A percentile compares a stretch with the other conserved stretches of the same genome.
Conservation (phyloP, 2,329 filamentous ascomycete genomes). For the Pseudogymnoascus sp. region DNA sequence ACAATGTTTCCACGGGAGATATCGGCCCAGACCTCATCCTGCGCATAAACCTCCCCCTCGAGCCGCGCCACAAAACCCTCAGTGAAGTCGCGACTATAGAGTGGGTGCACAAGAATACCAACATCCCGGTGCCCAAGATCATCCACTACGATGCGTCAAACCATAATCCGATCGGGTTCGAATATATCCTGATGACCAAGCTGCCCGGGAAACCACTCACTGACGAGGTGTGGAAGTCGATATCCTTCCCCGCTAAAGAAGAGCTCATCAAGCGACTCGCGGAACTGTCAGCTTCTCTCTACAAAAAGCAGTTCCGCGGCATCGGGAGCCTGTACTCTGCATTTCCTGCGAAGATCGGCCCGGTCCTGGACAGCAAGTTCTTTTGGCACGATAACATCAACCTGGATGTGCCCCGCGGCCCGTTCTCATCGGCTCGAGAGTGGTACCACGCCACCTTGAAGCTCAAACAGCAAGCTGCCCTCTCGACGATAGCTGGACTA, state of each 20-base stretch:
- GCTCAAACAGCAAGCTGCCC: too few relatives aligned
- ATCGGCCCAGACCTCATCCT: conserved; percentile 23
- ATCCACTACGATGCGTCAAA: conserved; percentile 28
- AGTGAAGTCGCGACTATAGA: conserved; percentile 34
- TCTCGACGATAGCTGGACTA: too few relatives aligned
- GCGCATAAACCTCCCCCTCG: conserved; percentile 31
- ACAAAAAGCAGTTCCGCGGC: conserved; percentile 16
- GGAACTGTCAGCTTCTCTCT: conserved; percentile 27
- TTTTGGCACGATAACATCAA: conserved; percentile 27
- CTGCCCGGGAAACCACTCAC: conserved; percentile 13
- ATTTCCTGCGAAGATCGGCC: conserved; percentile 12
- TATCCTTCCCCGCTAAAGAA: conserved; percentile 30
- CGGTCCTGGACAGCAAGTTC: conserved; percentile 29
- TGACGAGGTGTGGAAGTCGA: conserved; percentile 24
- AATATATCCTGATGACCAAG: conserved; percentile 35
- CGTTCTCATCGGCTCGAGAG: conserved; percentile 21
- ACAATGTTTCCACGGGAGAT: too few relatives aligned
- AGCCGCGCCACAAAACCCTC: conserved; percentile 31
- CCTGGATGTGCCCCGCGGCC: conserved; percentile 31
- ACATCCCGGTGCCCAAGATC: conserved; percentile 30
- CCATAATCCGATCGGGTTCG: conserved; percentile 31
- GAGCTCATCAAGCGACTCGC: conserved; percentile 27
- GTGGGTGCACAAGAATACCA: conserved; percentile 27
- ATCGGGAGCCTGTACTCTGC: conserved; percentile 19
- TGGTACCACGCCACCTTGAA: too few relatives aligned